Conservation (phyloP, 208 protist genomes). For the Acanthamoeba rhysodes region DNA sequence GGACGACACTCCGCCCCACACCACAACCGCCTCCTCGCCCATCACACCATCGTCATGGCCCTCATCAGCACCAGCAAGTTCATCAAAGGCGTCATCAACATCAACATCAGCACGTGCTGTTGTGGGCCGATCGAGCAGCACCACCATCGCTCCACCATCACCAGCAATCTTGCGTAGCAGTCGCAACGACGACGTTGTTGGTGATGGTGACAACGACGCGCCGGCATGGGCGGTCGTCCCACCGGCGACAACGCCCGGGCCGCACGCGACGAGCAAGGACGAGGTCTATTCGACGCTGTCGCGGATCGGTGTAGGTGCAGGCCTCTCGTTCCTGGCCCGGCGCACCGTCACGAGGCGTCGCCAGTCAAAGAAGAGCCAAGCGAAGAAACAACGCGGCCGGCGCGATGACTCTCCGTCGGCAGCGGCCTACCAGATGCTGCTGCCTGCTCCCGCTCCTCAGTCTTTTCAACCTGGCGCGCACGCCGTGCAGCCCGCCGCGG, state of each 20-base stretch:
- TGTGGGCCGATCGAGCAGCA: no score
- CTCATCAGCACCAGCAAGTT: no score
- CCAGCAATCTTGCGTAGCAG: background rate
- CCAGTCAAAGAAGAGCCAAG: no score
- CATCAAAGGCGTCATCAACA: no score
- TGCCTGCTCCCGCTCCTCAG: no score
- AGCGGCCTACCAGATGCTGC: no score
- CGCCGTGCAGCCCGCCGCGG: no score
- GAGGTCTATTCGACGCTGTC: background rate
- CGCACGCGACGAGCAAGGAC: background rate
- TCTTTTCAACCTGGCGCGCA: no score
- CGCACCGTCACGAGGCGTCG: background rate
- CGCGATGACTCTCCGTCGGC: background rate
- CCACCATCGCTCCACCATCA: no score
- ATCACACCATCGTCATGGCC: background rate
- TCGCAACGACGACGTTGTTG: background rate
- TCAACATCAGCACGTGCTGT: no score
- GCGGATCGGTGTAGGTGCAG: background rate
- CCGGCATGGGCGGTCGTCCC: no score
- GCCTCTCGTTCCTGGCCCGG: background rate
- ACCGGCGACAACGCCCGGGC: no score
- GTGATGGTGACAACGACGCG: background rate
- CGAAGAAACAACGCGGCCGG: background rate
- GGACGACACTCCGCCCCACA: background rate
- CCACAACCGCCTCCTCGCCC: background rate